Base-by-base conservation (phyloP, 2,329 filamentous ascomycete species). In the Celoporthe dispersa region DNA sequence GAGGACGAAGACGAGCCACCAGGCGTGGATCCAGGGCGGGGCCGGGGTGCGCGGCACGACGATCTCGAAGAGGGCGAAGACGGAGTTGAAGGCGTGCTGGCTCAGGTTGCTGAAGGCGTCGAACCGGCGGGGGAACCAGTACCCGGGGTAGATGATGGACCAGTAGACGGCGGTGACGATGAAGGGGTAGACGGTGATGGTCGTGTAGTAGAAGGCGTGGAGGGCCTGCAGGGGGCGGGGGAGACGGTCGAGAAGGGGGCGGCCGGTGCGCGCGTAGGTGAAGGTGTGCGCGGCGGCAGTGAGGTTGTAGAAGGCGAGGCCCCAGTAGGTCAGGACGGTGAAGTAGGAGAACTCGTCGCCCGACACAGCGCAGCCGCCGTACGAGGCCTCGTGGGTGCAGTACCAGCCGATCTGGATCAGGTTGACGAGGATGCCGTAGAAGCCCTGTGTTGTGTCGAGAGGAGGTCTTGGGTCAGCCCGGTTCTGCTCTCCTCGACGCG, bases 301-400 rank as follows among this genome's bases (percentile, higher is more conserved):
- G 69, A 90, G 84, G 78, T 91, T 91, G 84, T 97, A 97, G 81
- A 94, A 95, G 33, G 87, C 90, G 48, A 95, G 81, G 1, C 92
- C 92, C 57, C 92, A 96, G 84, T 91, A 96, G 12, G 91, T 93
- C 70, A 96, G 83, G 76, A 90, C 84, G 37, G 94, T 97, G 83
- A 97, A 97, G 84, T 89, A 97, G 75, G 90, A 93, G 83, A 97
- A 96, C 61, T 85, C 86, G 61, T 83, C 80, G 66, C 83, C 81
- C 35, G 87, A 86, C 1, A 76, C 77, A 44, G 77, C 73, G 77
- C 84, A 85, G 64, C 85, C 82, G 71, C 81, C 82, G 14, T 77
- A 74, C 44, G 79, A 78, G 11, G 60, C 62, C 39, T 28, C 44
- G 77, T 88, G 84, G n/a, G 84, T 81, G 76, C 89, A 89, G 71